Base-by-base conservation (phyloP, 2,329 filamentous ascomycete genomes). In the Alternaria sp. region DNA sequence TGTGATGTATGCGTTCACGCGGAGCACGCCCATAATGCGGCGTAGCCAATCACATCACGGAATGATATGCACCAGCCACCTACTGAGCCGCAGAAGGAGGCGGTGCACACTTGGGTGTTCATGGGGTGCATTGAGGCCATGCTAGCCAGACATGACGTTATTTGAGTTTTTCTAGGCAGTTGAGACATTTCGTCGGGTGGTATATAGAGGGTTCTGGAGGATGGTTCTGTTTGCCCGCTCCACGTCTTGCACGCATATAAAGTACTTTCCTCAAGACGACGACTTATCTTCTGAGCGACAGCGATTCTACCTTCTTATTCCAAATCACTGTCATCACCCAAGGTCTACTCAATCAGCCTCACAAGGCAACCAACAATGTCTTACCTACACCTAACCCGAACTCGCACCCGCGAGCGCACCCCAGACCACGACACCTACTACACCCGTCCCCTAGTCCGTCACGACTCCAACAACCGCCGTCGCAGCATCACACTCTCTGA, bases 401-500 rank as follows among this genome's bases (percentile, higher is more conserved):
- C 66, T 37, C 69, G 65, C 62, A 51, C 58, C 26, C 71, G 68
- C 53, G 63, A 69, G 42, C 64, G 64, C 53, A 63, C 60, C 10
- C 51, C 62, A 33, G 56, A 60, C 13, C 53, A 67, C 49, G 63
- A 69, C 50, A 26, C 52, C 40, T 57, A 51, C 57, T 62, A 51
- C 56, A 63, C 57, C 29, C 67, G 58, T 4, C 66, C 68, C 4
- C 62, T 71, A 14, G 55, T 68, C 14, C 70, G 65, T 13, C 66
- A 63, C 56, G 63, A 70, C 60, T 60, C 64, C 31, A 66, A 67
- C 55, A 74, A 72, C 51, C 68, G 67, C 24, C 64, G 61, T n/a
- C 70, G 57, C 24, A 56, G 63, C 51, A 58, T 69, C 40, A 63
- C 67, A 10, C 49, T 70, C 24, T 69, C 69, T 26, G 62, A 67